Conservation (phyloP, 2,329 filamentous ascomycete genomes). For the Aspergillus sp. region DNA sequence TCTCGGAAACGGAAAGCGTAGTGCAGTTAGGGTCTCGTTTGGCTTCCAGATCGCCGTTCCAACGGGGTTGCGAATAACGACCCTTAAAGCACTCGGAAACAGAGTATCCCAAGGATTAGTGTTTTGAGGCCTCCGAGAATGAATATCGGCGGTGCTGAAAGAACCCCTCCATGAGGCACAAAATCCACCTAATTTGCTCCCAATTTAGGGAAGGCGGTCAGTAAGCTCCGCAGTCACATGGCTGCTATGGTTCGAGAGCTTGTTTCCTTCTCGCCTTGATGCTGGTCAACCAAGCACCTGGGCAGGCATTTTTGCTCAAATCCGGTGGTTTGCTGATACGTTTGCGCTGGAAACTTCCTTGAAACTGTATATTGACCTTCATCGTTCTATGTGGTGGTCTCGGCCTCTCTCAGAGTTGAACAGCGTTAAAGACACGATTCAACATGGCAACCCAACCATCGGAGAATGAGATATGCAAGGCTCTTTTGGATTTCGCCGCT, state of each 20-base stretch:
- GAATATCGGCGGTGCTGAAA: conserved; percentile 3
- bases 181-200: neutral
- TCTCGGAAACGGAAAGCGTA: conserved; percentile 5
- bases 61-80: neutral
- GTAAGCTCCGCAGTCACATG: conserved; percentile 32
- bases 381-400: neutral
- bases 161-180: conserved; percentile 7
- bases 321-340: neutral
- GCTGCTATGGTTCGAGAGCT: conserved; percentile 21
- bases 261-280: conserved; percentile 8
- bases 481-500: conserved; percentile 64
- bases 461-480: conserved; percentile 52
- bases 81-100: neutral
- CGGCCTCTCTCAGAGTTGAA: neutral
- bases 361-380: neutral
- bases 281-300: neutral
- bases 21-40: conserved; percentile 28
- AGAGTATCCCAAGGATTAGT: neutral
- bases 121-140: neutral
- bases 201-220: conserved; percentile 17
- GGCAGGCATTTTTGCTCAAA: neutral
- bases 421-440: conserved; percentile 10
- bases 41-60: conserved; percentile 24
- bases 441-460: conserved; percentile 38
- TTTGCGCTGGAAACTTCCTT: neutral